Evolutionary conservation across 2,329 filamentous ascomycete genomes (phyloP), one percentile per base, ranked within the genome.

Genomic region (Pseudogymnoascus sp.): DNA sequence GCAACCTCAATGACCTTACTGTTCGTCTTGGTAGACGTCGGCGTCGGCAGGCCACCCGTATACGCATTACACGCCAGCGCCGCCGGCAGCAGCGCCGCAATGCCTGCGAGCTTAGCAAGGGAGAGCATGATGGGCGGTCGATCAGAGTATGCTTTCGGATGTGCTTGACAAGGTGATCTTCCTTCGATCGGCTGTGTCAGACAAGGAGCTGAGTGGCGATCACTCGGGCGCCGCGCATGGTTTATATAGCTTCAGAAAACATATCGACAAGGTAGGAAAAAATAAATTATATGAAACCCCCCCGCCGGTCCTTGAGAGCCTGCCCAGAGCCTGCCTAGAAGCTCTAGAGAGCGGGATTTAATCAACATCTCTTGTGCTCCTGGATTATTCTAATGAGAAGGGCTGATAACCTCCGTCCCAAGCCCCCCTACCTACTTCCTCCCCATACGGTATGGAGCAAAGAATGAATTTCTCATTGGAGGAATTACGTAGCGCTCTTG

Each of bases 11-110:
- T 74, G 54, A 71, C 70, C 4, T 67, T 67, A 63, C 65, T 71
- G 62, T 68, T 73, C 58, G 68, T 64, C 63, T 67, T 64, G 43
- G 65, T 65, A 6, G 62, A 62, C 9, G 71, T 72, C 3, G 70
- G 63, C n/a, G 62, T 64, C 41, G 71, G 71, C 6, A 73, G 25
- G 36, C 71, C 71, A 4, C 70, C 71, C 20, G 70, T 67, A 57
- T 71, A 71, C 16, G 69, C 71, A 50, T 69, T 57, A 61, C 71
- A 73, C 28, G 71, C 71, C 25, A 72, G 63, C 39, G 67, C 66
- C 5, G 65, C 64, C 12, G 71, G 70, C 57, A 70, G 61, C 30
- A 71, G 60, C 60, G 66, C 67, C 20, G 67, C 62, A 43, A 72
- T 66, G 35, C 43, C 12, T 3, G n/a, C 50, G 6, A 61, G 50